A percentile compares a stretch with the other conserved stretches of the same genome.
These are phyloP conservation scores for Pyrus hybrid DNA, from an alignment of 331 rosid species.

Conservation along the genomic window DNA sequence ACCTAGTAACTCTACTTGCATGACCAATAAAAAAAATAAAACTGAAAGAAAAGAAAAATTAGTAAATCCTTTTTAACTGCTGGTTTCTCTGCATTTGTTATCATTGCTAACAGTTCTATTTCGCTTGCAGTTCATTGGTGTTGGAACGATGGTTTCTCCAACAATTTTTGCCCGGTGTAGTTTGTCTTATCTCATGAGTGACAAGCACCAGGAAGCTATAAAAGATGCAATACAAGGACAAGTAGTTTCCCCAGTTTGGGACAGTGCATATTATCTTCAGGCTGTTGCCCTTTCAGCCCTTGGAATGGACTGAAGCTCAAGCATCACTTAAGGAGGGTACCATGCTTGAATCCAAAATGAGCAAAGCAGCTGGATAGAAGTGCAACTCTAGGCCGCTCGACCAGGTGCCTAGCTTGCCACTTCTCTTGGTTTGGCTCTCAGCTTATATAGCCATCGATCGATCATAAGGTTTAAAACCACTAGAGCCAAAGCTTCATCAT, in stretches of 20 bases:
- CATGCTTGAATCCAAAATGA: slow-evolving; percentile 52
- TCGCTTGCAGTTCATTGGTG: too few species aligned
- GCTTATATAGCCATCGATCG: neutral
- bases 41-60: too few species aligned
- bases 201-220: too few species aligned
- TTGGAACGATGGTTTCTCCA: neutral
- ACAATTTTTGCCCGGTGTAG: too few species aligned
- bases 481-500: neutral
- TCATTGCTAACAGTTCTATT: too few species aligned
- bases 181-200: too few species aligned
- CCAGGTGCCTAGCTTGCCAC: neutral
- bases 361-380: slow-evolving; percentile 27
- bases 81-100: too few species aligned
- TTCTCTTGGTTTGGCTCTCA: neutral
- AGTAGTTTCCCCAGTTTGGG: slow-evolving; percentile 61
- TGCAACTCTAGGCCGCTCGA: slow-evolving; percentile 17
- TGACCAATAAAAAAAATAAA: too few species aligned
- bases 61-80: too few species aligned
- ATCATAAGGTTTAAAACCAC: neutral
- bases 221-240: slow-evolving; percentile 5
- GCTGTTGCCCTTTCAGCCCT: slow-evolving; percentile 48
- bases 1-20: too few species aligned
- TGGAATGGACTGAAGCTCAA: slow-evolving; percentile 65
- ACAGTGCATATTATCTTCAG: slow-evolving; percentile 73
- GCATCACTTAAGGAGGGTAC: slow-evolving; percentile 62